A percentile compares a stretch with the other conserved stretches of the same genome.
These are phyloP conservation scores for Beauveria sp. DNA, from an alignment of 2,329 filamentous ascomycete genomes.

Conservation along the genomic window DNA sequence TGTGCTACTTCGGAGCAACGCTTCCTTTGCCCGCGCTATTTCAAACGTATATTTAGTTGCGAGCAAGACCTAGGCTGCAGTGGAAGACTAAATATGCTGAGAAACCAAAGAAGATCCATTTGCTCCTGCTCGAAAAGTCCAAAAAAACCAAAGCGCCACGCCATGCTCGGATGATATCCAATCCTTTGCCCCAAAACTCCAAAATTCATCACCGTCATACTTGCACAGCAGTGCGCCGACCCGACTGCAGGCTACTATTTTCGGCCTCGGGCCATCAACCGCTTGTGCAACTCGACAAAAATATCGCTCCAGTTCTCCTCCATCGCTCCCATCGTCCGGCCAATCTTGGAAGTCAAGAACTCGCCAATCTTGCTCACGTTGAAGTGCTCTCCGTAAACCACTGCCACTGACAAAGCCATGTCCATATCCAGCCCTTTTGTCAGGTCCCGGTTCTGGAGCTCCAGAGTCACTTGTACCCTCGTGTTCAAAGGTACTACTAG, in stretches of 20 bases:
- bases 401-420: constrained; percentile 47
- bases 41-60: background rate
- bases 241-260: constrained; percentile 28
- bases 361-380: constrained; percentile 69
- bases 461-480: constrained; percentile 57
- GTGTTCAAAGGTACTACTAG: constrained; percentile 59
- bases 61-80: background rate
- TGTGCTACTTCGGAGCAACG: background rate
- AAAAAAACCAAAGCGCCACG: background rate
- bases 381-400: constrained; percentile 73
- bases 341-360: constrained; percentile 53
- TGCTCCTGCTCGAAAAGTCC: background rate
- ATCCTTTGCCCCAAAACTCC: background rate
- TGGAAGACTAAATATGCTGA: background rate
- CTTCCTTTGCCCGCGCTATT: background rate
- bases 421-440: constrained; percentile 46
- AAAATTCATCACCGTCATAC: background rate
- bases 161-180: background rate
- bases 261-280: constrained; percentile 46
- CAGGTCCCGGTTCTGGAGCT: constrained; percentile 40
- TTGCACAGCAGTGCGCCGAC: background rate
- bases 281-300: constrained; percentile 47
- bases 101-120: background rate
- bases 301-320: constrained; percentile 45
- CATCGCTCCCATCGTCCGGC: constrained; percentile 27